Evolutionary conservation across 805 yeast genomes (phyloP), one percentile per base, ranked within the genome.

Genomic region (Barnettozyma vustinii): DNA sequence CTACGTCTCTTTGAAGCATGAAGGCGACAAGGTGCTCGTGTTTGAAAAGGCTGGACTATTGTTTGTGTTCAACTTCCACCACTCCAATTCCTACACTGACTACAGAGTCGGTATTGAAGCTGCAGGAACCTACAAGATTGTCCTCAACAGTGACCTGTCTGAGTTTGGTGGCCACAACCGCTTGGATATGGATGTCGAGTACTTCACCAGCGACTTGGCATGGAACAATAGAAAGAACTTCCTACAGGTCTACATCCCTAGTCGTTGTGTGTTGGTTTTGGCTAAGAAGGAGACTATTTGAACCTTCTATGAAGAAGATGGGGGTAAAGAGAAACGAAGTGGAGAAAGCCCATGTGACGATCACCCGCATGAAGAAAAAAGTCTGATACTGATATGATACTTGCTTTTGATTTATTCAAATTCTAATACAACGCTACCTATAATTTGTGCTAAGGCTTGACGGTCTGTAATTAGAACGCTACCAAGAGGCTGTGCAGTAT

Each of bases 51-150:
- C 84, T 47, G 94, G 91, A 0, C 74, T 88, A 30, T 61, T 94
- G 45, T 94, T 92, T 60, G 74, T 91, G 27, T 90, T 91, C 75
- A 92, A 94, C 67, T 88, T 94, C 75, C 88, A 92, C 67, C 96
- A 96, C 30, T 77, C 85, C 0, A 71, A 87, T 48, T 86, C 96
- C 2, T 92, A 73, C 66, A 73, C 87, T 2, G 96, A 89, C 67
- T 92, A 91, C 70, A 80, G 96, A 62, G 74, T 92, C 43, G 98
- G 99, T n/a, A 87, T 88, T 19, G 90, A 92, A 25, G 69, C 59
- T 12, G 74, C 92, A 0, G 99, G 98, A 8, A 72, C 71, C 44
- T 92, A 92, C 65, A 76, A 74, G 55, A 74, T 91, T 45, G 82
- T 87, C 26, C 71, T 94, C 59, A 85, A 86, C 61, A 74, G 91